These are phyloP conservation scores for Ceratocystis eucalypticola DNA, from an alignment of 2,329 filamentous ascomycete genomes.

Conservation along the genomic window DNA sequence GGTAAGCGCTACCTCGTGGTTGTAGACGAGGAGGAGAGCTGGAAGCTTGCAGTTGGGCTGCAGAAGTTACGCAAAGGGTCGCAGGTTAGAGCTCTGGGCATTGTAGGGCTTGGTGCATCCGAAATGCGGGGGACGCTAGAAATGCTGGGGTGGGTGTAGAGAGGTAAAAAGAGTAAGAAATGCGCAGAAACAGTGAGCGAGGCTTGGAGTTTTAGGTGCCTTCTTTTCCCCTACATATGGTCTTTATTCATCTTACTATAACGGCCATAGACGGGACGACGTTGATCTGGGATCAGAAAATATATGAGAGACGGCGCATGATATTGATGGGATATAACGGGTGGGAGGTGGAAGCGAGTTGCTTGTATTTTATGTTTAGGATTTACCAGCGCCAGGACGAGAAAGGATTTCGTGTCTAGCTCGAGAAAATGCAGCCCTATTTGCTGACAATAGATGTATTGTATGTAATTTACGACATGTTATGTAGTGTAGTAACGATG, in stretches of 20 bases:
- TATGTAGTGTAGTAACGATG: too few species aligned
- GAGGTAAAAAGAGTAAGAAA: not conserved
- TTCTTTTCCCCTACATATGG: not conserved
- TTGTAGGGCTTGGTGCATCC: slow-evolving; percentile 40
- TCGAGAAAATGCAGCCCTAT: too few species aligned
- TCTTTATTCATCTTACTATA: not conserved
- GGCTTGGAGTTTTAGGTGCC: not conserved
- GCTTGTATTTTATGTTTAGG: too few species aligned
- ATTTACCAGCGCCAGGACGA: too few species aligned
- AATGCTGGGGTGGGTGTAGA: slow-evolving; percentile 40
- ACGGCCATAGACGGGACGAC: not conserved
- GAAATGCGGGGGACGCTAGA: slow-evolving; percentile 45
- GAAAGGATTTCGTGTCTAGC: too few species aligned
- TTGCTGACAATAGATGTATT: too few species aligned
- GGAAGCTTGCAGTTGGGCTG: slow-evolving; percentile 52
- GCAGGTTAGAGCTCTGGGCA: slow-evolving; percentile 45
- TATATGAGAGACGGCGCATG: too few species aligned
- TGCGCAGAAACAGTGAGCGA: not conserved
- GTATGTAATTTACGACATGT: too few species aligned
- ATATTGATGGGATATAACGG: too few species aligned
- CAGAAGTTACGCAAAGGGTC: slow-evolving; percentile 47
- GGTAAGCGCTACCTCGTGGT: slow-evolving; percentile 54
- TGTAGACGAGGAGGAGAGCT: slow-evolving; percentile 49
- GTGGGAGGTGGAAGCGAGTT: too few species aligned
- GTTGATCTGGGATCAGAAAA: not conserved